Evolutionary conservation across 2,329 filamentous ascomycete species (phyloP).

Genomic region (Polychaeton citri): DNA sequence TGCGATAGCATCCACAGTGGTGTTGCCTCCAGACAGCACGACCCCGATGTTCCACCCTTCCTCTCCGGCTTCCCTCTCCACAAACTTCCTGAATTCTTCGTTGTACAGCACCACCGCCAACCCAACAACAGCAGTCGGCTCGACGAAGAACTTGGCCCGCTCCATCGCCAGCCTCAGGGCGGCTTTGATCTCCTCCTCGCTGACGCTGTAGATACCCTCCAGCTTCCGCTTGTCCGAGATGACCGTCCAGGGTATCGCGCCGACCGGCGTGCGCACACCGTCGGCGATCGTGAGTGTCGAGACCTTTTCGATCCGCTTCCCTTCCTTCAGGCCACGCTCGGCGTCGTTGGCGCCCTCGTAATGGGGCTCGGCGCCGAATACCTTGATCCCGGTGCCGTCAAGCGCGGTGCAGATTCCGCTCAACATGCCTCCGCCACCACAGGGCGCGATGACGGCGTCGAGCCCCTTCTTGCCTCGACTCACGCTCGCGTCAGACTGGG

Average conservation of each 20-base stretch:
- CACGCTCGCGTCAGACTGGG: background rate
- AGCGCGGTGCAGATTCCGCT: slow-evolving; percentile 68
- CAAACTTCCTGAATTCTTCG: slow-evolving; percentile 63
- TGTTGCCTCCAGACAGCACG: slow-evolving; percentile 52
- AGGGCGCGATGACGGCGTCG: slow-evolving; percentile 57
- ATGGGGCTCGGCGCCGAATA: slow-evolving; percentile 78
- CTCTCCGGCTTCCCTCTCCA: slow-evolving; percentile 56
- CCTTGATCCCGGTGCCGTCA: slow-evolving; percentile 54
- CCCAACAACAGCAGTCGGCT: slow-evolving; percentile 76
- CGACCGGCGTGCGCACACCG: slow-evolving; percentile 73
- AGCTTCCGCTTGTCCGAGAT: slow-evolving; percentile 63
- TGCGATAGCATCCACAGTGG: slow-evolving; percentile 46
- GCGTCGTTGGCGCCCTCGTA: slow-evolving; percentile 78
- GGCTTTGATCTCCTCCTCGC: slow-evolving; percentile 66
- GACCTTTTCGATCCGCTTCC: slow-evolving; percentile 53
- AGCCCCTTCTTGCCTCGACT: slow-evolving; percentile 16
- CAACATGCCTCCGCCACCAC: slow-evolving; percentile 81
- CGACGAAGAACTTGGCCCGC: slow-evolving; percentile 79
- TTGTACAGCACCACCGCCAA: slow-evolving; percentile 73
- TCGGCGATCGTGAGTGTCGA: slow-evolving; percentile 75
- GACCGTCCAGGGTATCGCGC: slow-evolving; percentile 60
- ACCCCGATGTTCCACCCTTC: slow-evolving; percentile 60
- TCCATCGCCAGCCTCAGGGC: slow-evolving; percentile 71
- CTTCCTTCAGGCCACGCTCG: slow-evolving; percentile 52
- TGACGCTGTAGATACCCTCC: slow-evolving; percentile 56